These are phyloP conservation scores for Flaveria floridana DNA, from an alignment of 140 eudicot species.

Conservation along the genomic window DNA sequence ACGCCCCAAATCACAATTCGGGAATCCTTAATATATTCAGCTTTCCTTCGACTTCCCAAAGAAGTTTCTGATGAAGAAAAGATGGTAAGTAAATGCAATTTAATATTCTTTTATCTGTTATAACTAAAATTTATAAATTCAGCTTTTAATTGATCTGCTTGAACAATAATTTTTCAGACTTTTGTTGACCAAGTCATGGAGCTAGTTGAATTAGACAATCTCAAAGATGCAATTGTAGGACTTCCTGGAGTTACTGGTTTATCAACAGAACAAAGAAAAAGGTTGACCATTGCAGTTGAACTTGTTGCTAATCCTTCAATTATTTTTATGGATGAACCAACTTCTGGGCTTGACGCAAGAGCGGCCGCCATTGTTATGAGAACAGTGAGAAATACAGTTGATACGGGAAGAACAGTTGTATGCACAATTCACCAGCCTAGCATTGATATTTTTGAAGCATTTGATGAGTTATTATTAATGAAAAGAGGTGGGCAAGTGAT, in stretches of 20 bases:
- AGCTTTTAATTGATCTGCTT: not conserved
- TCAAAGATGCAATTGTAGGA: constrained; percentile 83
- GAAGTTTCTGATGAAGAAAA: constrained; percentile 69
- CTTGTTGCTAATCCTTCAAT: constrained; percentile 97
- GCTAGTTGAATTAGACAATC: constrained; percentile 65
- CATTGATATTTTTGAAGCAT: constrained; percentile 92
- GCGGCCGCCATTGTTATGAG: constrained; percentile 99
- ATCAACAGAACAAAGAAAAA: constrained; percentile 91
- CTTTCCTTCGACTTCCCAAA: constrained; percentile 81
- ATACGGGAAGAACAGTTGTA: constrained; percentile 94
- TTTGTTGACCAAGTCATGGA: constrained; percentile 95
- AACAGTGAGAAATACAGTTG: constrained; percentile 90
- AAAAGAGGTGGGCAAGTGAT: constrained; percentile 92
- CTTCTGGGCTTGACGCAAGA: constrained; percentile 97
- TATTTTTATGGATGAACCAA: constrained; percentile 98
- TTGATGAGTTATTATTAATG: constrained; percentile 86
- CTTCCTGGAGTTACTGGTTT: constrained; percentile 83
- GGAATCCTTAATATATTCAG: constrained; percentile 82
- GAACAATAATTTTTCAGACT: constrained; percentile 35
- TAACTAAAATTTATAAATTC: not conserved
- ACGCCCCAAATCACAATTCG: constrained; percentile 85
- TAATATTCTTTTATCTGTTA: not conserved
- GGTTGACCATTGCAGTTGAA: constrained; percentile 89
- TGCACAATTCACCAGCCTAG: constrained; percentile 98
- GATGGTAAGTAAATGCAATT: constrained; percentile 39